These are phyloP conservation scores for Ceratobasidium papillatum DNA, from an alignment of 1,284 basidiomycete genomes.

Conservation along the genomic window DNA sequence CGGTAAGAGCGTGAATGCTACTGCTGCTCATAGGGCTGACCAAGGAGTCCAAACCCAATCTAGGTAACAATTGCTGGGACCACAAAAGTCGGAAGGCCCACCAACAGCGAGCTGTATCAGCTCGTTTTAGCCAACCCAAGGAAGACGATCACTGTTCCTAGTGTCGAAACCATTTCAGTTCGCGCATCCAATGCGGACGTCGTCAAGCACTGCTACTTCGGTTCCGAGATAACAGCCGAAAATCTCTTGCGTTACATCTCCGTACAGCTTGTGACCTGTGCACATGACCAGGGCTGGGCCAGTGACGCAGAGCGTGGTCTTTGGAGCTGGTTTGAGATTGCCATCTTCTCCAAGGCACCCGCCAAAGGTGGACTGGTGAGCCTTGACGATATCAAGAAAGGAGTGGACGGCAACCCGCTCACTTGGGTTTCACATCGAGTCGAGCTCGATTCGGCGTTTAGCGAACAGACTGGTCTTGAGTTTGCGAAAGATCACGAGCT, in stretches of 20 bases:
- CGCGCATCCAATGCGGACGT: not conserved
- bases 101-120: not conserved
- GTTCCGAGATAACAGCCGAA: not conserved
- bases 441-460: not conserved
- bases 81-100: not conserved
- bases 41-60: no score
- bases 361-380: not conserved
- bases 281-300: slow-evolving; percentile 41
- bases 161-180: not conserved
- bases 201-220: slow-evolving; percentile 3
- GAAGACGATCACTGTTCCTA: not conserved
- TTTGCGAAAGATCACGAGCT: not conserved
- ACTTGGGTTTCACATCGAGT: not conserved
- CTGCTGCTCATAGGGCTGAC: no score
- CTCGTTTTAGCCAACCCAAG: not conserved
- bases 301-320: slow-evolving; percentile 16
- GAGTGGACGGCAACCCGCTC: not conserved
- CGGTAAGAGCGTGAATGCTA: no score
- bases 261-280: slow-evolving; percentile 20
- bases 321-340: slow-evolving; percentile 39
- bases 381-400: not conserved
- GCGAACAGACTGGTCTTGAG: not conserved
- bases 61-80: not conserved
- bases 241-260: not conserved
- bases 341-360: not conserved